These are phyloP conservation scores for Volvox carteri DNA, from an alignment of 163 green algal genomes.

Conservation along the genomic window DNA sequence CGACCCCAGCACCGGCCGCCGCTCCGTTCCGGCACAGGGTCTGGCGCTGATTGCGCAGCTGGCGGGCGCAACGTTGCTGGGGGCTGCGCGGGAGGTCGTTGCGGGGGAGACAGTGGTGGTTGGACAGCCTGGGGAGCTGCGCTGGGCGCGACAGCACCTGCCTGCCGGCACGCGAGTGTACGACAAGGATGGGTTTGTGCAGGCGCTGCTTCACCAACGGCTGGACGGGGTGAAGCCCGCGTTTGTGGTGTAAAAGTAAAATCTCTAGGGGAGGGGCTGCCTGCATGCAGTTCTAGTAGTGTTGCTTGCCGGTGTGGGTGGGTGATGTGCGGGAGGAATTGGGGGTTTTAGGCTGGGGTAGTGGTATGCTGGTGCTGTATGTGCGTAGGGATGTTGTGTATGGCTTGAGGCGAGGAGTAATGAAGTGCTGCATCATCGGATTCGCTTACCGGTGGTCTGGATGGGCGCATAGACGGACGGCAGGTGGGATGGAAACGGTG, in stretches of 20 bases:
- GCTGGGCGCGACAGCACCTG: slow-evolving; percentile 40
- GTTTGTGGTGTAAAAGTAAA: slow-evolving; percentile 28
- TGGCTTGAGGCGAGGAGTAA: background rate
- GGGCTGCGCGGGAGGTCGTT: background rate
- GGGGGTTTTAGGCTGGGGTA: background rate
- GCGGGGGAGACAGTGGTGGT: slow-evolving; percentile 35
- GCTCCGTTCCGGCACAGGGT: background rate
- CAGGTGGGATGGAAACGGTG: no score
- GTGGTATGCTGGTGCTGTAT: background rate
- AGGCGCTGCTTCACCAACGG: slow-evolving; percentile 39
- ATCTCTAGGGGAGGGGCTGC: no score
- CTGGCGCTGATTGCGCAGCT: slow-evolving; percentile 42
- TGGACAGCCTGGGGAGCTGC: background rate
- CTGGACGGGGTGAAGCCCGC: slow-evolving; percentile 31
- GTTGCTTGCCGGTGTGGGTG: background rate
- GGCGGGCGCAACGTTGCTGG: slow-evolving; percentile 26
- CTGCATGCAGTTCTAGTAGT: no score
- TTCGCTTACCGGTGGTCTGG: no score
- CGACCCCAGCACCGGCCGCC: background rate
- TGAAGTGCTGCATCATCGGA: no score
- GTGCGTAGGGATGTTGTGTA: background rate
- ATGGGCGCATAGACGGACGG: no score
- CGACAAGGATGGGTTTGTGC: slow-evolving; percentile 45
- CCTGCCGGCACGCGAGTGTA: slow-evolving; percentile 19
- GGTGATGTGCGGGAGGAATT: background rate